A percentile compares a stretch with the other conserved stretches of the same genome.
Evolutionary conservation across 2,329 filamentous ascomycete species (phyloP).

Genomic region (Colletotrichum sp.): DNA sequence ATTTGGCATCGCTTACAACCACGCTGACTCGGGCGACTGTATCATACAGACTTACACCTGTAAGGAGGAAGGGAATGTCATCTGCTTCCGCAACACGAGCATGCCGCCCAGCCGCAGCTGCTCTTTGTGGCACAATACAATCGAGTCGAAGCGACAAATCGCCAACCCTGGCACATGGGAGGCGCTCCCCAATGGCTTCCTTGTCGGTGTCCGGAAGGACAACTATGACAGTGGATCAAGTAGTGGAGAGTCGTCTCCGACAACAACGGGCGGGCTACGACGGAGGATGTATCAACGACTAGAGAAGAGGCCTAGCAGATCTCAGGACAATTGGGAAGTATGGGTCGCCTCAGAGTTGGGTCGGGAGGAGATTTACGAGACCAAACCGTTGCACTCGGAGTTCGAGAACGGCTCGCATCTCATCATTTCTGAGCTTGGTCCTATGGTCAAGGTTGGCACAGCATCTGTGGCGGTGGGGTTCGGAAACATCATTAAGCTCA

Average conservation of each 20-base stretch:
- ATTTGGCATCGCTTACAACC: conserved; percentile 69
- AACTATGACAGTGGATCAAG: conserved; percentile 27
- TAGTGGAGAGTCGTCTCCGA: conserved; percentile 20
- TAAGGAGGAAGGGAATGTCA: conserved; percentile 54
- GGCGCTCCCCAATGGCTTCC: conserved; percentile 60
- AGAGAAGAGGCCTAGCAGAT: conserved; percentile 25
- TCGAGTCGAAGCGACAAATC: conserved; percentile 57
- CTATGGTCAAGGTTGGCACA: conserved; percentile 66
- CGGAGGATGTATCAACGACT: conserved; percentile 27
- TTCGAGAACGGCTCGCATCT: conserved; percentile 55
- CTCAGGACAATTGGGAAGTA: conserved; percentile 54
- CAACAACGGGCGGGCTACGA: conserved; percentile 28
- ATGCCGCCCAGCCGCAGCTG: conserved; percentile 46
- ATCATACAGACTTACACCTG: conserved; percentile 69
- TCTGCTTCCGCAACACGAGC: conserved; percentile 59
- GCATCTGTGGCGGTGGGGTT: conserved; percentile 72
- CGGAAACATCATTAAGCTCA: conserved; percentile 75
- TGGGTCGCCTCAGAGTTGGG: conserved; percentile 57
- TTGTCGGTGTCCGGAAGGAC: conserved; percentile 66
- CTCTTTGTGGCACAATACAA: conserved; percentile 57
- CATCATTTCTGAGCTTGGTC: conserved; percentile 70
- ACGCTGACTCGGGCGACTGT: conserved; percentile 63
- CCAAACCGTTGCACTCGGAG: conserved; percentile 45
- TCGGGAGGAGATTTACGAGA: conserved; percentile 49
- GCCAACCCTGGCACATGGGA: conserved; percentile 71